Evolutionary conservation across 208 protist species (phyloP), one percentile per base, ranked within the genome.

Genomic region (Crithidia fasciculata): DNA sequence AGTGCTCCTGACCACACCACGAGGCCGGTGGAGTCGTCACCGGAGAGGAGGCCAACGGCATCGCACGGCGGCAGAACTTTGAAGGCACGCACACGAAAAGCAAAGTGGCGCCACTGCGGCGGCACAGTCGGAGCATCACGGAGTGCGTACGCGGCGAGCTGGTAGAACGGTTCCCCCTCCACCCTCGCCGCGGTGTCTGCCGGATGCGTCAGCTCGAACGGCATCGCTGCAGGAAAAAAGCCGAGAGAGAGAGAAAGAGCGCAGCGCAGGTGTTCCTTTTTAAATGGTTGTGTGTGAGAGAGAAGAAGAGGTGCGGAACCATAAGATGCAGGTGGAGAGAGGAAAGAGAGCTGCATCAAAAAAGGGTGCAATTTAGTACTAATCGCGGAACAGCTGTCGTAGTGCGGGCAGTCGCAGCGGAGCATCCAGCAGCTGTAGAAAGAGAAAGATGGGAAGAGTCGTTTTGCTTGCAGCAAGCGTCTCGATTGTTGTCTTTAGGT

Each of bases 1-100:
- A 88, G 52, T 2, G 80, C 74, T 3, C 83, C 80, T 40, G 63
- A 52, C 78, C 80, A 85, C 7, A 88, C 76, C 12, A 81, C 79
- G 16, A 83, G 77, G 9, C 83, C 83, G 8, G 80, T 88, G 8
- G 73, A 53, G 73, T 85, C 80, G 58, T 63, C 13, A 4, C 76
- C 76, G 9, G 49, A 69, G 16, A 85, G 67, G 10, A 83, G 63
- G 2, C 69, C 76, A 1, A 88, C 74, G 0, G 83, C 83, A 43
- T 83, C 80, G 49, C 67, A 79, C 19, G 73, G 74, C 13, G 80
- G 73, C 18, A 88, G 74, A 8, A 73, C 74, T 12, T 61, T 58
- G 45, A 80, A 88, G 1, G 80, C 76, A 36, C 80, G 80, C 3
- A 88, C 16, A 43, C 37, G 39, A 19, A 88, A 83, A 3, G 13